Conservation (phyloP, 1,284 basidiomycete species). For the Cutaneotrichosporon arboriforme region DNA sequence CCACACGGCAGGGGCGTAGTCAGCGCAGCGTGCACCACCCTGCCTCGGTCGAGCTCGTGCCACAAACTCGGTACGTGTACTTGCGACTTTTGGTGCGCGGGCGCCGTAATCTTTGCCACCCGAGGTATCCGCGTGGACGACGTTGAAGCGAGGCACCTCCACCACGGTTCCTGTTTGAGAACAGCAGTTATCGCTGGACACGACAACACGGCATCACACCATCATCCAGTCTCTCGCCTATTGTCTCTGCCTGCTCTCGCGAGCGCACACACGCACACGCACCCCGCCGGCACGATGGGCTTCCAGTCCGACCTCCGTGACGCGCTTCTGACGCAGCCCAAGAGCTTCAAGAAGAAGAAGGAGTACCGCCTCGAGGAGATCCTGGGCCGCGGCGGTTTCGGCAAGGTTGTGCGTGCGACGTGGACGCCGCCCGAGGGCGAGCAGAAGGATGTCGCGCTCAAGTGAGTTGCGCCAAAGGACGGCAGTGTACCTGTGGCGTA, state of each 20-base stretch:
- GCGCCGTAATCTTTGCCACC: no score
- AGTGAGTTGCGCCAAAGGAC: constrained; percentile 28
- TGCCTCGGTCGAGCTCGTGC: no score
- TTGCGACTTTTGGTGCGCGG: no score
- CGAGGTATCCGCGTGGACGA: neutral
- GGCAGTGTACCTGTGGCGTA: no score
- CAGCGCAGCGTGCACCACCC: no score
- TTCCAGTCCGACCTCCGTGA: constrained; percentile 40
- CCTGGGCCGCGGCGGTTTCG: constrained; percentile 78
- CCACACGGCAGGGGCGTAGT: no score
- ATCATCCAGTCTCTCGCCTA: neutral
- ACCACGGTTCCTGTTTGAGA: no score
- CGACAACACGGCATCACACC: neutral
- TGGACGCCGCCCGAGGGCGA: constrained; percentile 52
- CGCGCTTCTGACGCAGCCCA: constrained; percentile 66
- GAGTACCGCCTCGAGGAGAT: constrained; percentile 45
- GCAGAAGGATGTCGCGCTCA: constrained; percentile 69
- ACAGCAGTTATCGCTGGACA: neutral
- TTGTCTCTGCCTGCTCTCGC: no score
- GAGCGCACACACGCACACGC: neutral
- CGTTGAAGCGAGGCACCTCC: neutral
- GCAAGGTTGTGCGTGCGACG: constrained; percentile 64
- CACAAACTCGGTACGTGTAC: no score
- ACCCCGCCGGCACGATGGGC: constrained; percentile 19
- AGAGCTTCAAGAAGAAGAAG: constrained; percentile 78